phyloP scores from a whole-genome alignment of 352 stramenopile genomes.

The Discostella stelligera region DNA sequence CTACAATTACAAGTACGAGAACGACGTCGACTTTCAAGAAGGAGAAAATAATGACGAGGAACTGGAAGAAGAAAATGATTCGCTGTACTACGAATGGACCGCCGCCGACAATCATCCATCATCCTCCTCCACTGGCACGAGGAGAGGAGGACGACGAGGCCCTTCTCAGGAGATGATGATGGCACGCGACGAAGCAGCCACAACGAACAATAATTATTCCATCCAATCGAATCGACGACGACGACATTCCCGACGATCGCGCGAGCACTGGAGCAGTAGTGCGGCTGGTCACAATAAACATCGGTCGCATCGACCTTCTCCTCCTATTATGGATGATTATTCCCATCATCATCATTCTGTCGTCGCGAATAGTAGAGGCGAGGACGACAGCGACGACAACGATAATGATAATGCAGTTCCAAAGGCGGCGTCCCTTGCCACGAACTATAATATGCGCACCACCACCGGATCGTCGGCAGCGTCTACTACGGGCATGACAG shows the following conservation, averaged over 20 bases:
- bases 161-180: neutral
- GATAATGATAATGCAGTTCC: neutral
- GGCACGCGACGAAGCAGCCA: neutral
- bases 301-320: conserved; percentile 27
- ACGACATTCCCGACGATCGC: conserved; percentile 17
- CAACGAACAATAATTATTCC: neutral
- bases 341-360: conserved; percentile 5
- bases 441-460: too few relatives aligned
- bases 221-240: neutral
- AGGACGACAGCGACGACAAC: neutral
- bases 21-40: neutral
- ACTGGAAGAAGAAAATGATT: conserved; percentile 4
- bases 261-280: conserved; percentile 19
- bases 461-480: neutral
- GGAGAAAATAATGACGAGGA: neutral
- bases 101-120: conserved; percentile 3
- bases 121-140: neutral
- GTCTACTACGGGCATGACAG: neutral
- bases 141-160: neutral
- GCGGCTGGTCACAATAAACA: neutral
- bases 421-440: neutral
- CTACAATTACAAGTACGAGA: conserved; percentile 15
- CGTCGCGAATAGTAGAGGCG: neutral
- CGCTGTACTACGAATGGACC: conserved; percentile 25
- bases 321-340: too few relatives aligned